Percentiles rank a stretch among this genome's conserved stretches.
Evolutionary conservation across 192 early-diverging fungal species (phyloP).

Genomic region (Thamnidium elegans): DNA sequence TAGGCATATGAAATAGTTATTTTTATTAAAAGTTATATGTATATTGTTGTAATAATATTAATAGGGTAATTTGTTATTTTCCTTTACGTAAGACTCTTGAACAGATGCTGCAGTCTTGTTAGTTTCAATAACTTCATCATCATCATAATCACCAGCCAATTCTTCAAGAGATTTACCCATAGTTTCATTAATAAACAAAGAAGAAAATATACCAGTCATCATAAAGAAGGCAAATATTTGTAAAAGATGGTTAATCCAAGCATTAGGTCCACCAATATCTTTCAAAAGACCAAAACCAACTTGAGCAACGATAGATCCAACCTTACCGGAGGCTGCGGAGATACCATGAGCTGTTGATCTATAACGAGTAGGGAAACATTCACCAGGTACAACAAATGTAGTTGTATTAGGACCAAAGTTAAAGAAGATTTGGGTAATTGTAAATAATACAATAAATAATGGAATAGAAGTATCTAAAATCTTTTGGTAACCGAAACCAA

Average conservation of each 20-base stretch:
- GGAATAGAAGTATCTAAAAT: slow-evolving; percentile 56
- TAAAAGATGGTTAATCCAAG: slow-evolving; percentile 57
- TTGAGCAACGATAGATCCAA: slow-evolving; percentile 76
- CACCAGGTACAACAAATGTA: slow-evolving; percentile 81
- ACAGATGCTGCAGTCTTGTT: background rate
- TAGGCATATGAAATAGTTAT: background rate
- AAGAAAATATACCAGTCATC: slow-evolving; percentile 63
- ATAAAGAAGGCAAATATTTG: slow-evolving; percentile 76
- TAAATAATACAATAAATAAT: slow-evolving; percentile 65
- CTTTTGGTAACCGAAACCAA: slow-evolving; percentile 70
- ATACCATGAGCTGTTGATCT: slow-evolving; percentile 81
- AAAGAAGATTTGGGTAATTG: slow-evolving; percentile 75
- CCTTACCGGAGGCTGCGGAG: slow-evolving; percentile 74
- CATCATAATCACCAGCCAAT: slow-evolving; percentile 41
- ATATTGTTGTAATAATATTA: background rate
- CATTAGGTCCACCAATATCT: slow-evolving; percentile 66
- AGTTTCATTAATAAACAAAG: slow-evolving; percentile 74
- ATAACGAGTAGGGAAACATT: slow-evolving; percentile 82
- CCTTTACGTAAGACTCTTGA: no score
- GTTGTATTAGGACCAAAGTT: slow-evolving; percentile 97
- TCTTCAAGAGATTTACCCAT: slow-evolving; percentile 78
- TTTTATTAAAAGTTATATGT: background rate
- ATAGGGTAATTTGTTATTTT: no score
- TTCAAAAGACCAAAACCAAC: slow-evolving; percentile 68
- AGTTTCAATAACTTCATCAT: background rate